phyloP scores from a whole-genome alignment of 1,284 basidiomycete genomes.

The Austroboletus niveus region DNA sequence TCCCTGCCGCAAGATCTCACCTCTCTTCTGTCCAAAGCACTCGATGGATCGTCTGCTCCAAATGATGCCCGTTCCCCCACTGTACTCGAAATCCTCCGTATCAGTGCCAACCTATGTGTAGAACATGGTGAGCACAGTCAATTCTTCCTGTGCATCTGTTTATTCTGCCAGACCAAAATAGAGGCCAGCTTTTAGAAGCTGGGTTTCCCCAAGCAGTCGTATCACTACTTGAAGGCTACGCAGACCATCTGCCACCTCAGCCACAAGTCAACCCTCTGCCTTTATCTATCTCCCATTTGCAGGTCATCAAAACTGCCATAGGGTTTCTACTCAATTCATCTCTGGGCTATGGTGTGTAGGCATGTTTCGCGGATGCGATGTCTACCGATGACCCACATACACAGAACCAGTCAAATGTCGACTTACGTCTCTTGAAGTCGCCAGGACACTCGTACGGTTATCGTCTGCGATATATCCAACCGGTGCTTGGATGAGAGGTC shows the following conservation, averaged over 20 bases:
- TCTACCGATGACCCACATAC: neutral
- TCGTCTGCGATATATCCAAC: slow-evolving; percentile 69
- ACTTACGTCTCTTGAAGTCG: slow-evolving; percentile 64
- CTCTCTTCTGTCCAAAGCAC: slow-evolving; percentile 53
- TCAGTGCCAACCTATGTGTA: slow-evolving; percentile 77
- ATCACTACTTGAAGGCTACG: slow-evolving; percentile 67
- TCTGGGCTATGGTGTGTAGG: slow-evolving; percentile 65
- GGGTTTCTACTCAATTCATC: slow-evolving; percentile 81
- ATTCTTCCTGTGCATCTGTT: neutral
- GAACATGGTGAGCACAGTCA: slow-evolving; percentile 59
- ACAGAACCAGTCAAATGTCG: slow-evolving; percentile 70
- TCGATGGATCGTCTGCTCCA: slow-evolving; percentile 49
- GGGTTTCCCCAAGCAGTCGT: slow-evolving; percentile 66
- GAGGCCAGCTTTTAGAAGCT: slow-evolving; percentile 64
- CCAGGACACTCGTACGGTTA: slow-evolving; percentile 64
- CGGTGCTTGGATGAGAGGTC: slow-evolving; percentile 52
- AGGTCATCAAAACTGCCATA: slow-evolving; percentile 72
- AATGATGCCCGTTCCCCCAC: slow-evolving; percentile 43
- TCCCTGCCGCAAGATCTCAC: slow-evolving; percentile 62
- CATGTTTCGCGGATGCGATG: neutral
- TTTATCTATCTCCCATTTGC: slow-evolving; percentile 60
- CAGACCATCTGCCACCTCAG: slow-evolving; percentile 47
- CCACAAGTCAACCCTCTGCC: slow-evolving; percentile 43
- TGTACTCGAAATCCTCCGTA: slow-evolving; percentile 66
- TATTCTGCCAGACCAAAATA: slow-evolving; percentile 54